phyloP scores from a whole-genome alignment of 306 rosid species.

The Begonia loranthoides region DNA sequence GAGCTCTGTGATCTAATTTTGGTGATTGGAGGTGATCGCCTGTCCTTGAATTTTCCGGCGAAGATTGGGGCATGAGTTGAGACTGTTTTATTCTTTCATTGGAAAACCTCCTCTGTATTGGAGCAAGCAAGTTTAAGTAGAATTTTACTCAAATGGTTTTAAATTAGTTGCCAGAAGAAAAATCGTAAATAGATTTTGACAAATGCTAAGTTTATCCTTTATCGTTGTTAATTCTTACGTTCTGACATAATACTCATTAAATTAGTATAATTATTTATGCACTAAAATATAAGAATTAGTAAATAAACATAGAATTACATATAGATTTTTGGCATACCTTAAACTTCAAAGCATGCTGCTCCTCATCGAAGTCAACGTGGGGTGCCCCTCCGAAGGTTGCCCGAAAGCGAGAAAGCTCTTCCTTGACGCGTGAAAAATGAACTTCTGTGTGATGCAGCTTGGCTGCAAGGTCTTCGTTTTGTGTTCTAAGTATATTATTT shows the following conservation, averaged over 20 bases:
- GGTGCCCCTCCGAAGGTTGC: constrained; percentile 38
- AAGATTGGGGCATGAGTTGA: constrained; percentile 52
- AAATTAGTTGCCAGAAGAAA: background rate
- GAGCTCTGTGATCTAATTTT: constrained; percentile 37
- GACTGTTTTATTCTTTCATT: constrained; percentile 50
- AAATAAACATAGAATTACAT: too few relatives aligned
- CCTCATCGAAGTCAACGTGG: constrained; percentile 52
- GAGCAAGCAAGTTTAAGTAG: too few relatives aligned
- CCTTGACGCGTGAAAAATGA: constrained; percentile 50
- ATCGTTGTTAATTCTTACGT: too few relatives aligned
- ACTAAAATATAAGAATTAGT: too few relatives aligned
- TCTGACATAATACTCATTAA: too few relatives aligned
- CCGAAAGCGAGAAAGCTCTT: constrained; percentile 46
- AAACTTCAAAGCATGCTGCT: constrained; percentile 54
- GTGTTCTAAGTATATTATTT: constrained; percentile 59
- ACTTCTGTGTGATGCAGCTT: constrained; percentile 46
- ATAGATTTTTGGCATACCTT: too few relatives aligned
- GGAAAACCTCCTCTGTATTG: constrained; percentile 56
- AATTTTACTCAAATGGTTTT: too few relatives aligned
- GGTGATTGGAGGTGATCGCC: constrained; percentile 45
- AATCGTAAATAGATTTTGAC: background rate
- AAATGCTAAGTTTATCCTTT: too few relatives aligned
- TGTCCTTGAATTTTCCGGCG: constrained; percentile 38
- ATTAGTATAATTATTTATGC: too few relatives aligned
- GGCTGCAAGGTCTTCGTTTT: constrained; percentile 55